Evolutionary conservation across 2,329 filamentous ascomycete genomes (phyloP).

Genomic region (Colletotrichum sansevieriae): DNA sequence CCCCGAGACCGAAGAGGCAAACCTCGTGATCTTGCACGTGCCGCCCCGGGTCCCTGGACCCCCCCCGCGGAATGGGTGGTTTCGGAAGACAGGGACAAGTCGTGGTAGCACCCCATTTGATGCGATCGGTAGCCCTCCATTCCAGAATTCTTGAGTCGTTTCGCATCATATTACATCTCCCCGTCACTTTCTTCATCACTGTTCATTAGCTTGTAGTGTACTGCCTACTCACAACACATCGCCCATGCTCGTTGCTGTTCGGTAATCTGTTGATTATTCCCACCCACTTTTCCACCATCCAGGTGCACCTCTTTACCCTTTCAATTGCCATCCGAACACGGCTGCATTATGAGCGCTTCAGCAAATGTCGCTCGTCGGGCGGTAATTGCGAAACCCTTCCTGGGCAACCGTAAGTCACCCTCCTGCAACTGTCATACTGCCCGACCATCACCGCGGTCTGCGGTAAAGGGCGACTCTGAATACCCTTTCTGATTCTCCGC

Average conservation of each 20-base stretch:
- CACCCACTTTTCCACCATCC: constrained; percentile 12
- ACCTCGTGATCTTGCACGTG: constrained; percentile 40
- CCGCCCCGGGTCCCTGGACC: constrained; percentile 17
- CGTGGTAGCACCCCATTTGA: constrained; percentile 40
- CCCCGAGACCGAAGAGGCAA: constrained; percentile 25
- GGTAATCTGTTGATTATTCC: constrained; percentile 14
- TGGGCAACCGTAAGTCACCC: constrained; percentile 59
- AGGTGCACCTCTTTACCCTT: constrained; percentile 10
- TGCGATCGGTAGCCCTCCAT: constrained; percentile 41
- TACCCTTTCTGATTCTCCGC: constrained; percentile 46
- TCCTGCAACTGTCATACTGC: constrained; percentile 30
- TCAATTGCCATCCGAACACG: constrained; percentile 11
- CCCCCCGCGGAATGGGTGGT: constrained; percentile 35
- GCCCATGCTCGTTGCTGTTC: constrained; percentile 23
- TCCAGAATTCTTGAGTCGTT: constrained; percentile 38
- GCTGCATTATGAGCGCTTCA: constrained; percentile 66
- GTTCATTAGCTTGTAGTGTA: constrained; percentile 33
- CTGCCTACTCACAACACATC: constrained; percentile 11
- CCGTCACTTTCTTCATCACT: constrained; percentile 36
- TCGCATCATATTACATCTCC: constrained; percentile 34
- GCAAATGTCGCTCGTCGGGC: constrained; percentile 68
- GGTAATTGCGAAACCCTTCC: constrained; percentile 65
- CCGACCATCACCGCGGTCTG: constrained; percentile 16
- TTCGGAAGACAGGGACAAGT: constrained; percentile 41
- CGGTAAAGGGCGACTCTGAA: constrained; percentile 4